Evolutionary conservation across 768 basidiomycete species (phyloP), one percentile per base, ranked within the genome.

Genomic region (Paxillus involutus): DNA sequence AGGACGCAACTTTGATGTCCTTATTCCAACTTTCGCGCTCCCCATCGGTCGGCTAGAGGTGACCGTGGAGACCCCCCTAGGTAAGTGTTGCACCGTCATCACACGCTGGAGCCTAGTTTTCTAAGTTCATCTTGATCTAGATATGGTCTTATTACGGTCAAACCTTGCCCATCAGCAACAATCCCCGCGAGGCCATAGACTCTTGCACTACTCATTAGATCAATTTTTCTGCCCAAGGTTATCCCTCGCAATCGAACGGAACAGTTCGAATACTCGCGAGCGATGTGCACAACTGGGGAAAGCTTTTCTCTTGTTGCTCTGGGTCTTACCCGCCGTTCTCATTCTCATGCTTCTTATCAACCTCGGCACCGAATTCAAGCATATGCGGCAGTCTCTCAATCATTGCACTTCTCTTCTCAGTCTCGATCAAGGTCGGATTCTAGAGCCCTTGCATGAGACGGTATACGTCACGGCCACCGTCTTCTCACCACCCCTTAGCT

Each of bases 1-100:
- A 24, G 66, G 63, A 47, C 59, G 60, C 3, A 56, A 63, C 26
- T 51, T 85, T 16, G 69, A 80, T 57, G 66, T 90, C 17, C 70
- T 87, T 43, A 65, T 92, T 42, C 90, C 90, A 8, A 81, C 82
- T n/a, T 92, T 92, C 61, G 66, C 81, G 4, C 70, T 90, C n/a
- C 82, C 88, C 7, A 73, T 91, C 41, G 84, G 84, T 43, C 75
- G 77, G 63, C 69, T 91, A 53, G 83, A 88, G 62, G 85, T 89
- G 2, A 74, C 75, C 19, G 66, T 91, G 47, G 82, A 84, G 44
- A 65, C 69, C 17, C 67, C 72, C 58, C 62, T 77, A 58, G 86
- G 89, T 87, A 66, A 55, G 81, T 63, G 13, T 35, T 36, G 19
- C 19, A n/a, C 21, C 13, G 33, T 24, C 26, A 33, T 30, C 44